Evolutionary conservation across 2,329 filamentous ascomycete genomes (phyloP).

Genomic region (Cytospora chrysosperma): DNA sequence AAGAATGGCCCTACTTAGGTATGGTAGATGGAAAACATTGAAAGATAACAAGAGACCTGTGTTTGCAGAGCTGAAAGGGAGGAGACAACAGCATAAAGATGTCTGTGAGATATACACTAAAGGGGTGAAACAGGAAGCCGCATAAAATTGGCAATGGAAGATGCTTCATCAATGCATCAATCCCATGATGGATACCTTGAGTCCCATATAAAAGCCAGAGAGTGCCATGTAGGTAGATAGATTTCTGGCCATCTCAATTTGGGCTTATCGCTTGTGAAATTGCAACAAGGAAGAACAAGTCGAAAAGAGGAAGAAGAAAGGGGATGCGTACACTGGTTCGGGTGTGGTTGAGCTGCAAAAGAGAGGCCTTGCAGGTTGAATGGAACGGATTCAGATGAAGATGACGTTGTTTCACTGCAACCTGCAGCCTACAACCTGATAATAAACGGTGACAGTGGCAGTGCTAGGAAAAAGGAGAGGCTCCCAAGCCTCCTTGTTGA

Average conservation of each 20-base stretch:
- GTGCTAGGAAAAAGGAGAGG: constrained; percentile 5
- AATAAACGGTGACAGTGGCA: constrained; percentile 15
- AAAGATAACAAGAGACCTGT: background rate
- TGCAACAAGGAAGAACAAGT: background rate
- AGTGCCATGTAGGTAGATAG: background rate
- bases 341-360: background rate
- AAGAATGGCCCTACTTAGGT: background rate
- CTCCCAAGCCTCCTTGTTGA: background rate
- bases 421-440: constrained; percentile 1
- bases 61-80: background rate
- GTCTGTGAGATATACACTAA: background rate
- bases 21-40: background rate
- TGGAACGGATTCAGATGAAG: background rate
- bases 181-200: background rate
- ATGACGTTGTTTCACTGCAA: constrained; percentile 17
- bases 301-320: background rate
- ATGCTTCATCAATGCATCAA: background rate
- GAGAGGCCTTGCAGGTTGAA: background rate
- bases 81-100: background rate
- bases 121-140: background rate
- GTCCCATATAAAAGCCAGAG: background rate
- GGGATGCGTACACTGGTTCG: background rate
- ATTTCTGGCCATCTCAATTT: background rate
- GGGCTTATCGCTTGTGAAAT: background rate
- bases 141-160: background rate